Evolutionary conservation across 805 yeast genomes (phyloP).

Genomic region (Lachancea dasiensis): DNA sequence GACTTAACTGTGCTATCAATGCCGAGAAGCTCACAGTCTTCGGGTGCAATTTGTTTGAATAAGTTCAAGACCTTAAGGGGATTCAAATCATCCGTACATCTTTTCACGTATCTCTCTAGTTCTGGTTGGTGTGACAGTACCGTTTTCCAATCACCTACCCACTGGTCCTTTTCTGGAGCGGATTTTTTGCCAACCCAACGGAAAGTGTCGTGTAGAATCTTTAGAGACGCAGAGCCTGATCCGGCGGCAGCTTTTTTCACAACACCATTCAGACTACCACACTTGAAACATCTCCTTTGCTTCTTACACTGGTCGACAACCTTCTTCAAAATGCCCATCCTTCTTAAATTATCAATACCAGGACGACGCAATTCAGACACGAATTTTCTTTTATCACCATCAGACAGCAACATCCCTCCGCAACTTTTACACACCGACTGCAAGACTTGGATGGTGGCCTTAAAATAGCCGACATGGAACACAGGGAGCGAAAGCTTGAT

Average conservation of each 20-base stretch:
- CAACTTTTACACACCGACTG: slow-evolving; percentile 92
- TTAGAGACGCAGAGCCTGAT: slow-evolving; percentile 86
- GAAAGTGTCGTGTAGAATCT: slow-evolving; percentile 92
- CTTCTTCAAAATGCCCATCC: slow-evolving; percentile 82
- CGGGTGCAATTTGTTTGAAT: slow-evolving; percentile 78
- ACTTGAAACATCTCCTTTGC: slow-evolving; percentile 81
- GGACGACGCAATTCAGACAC: slow-evolving; percentile 80
- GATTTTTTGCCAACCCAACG: slow-evolving; percentile 91
- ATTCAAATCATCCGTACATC: slow-evolving; percentile 89
- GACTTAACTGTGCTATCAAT: slow-evolving; percentile 71
- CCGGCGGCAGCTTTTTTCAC: slow-evolving; percentile 94
- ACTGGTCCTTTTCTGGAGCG: slow-evolving; percentile 74
- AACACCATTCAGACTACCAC: slow-evolving; percentile 91
- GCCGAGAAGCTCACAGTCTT: slow-evolving; percentile 90
- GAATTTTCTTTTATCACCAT: slow-evolving; percentile 60
- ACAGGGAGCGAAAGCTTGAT: slow-evolving; percentile 90
- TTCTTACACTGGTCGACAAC: slow-evolving; percentile 91
- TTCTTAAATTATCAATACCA: slow-evolving; percentile 79
- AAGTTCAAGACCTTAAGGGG: slow-evolving; percentile 84
- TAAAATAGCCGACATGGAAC: slow-evolving; percentile 96
- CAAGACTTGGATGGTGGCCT: slow-evolving; percentile 77
- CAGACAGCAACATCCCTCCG: slow-evolving; percentile 70
- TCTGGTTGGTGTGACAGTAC: slow-evolving; percentile 78
- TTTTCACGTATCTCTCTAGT: slow-evolving; percentile 74
- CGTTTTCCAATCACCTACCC: slow-evolving; percentile 82